A percentile compares a stretch with the other conserved stretches of the same genome.
These are phyloP conservation scores for Xanthoconium purpureum DNA, from an alignment of 768 basidiomycete species.

Conservation along the genomic window DNA sequence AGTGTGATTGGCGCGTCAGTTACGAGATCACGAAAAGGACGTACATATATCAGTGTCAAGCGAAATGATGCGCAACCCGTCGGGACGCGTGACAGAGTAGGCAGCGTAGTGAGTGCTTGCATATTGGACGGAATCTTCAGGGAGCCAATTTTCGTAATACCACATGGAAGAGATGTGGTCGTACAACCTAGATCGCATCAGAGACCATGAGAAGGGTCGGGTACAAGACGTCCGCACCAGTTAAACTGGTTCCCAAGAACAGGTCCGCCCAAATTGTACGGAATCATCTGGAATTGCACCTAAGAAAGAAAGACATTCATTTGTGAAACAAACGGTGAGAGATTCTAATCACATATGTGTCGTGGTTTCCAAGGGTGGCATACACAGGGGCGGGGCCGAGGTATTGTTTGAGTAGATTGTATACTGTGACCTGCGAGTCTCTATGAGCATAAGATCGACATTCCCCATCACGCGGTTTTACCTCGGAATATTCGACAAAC, in stretches of 20 bases:
- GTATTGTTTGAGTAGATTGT: conserved; percentile 56
- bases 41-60: conserved; percentile 51
- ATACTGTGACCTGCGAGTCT: conserved; percentile 47
- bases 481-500: conserved; percentile 61
- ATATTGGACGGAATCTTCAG: conserved; percentile 33
- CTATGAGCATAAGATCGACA: neutral
- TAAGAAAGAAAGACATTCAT: neutral
- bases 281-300: conserved; percentile 35
- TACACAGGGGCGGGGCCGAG: conserved; percentile 66
- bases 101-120: conserved; percentile 48
- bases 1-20: too few relatives aligned
- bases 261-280: conserved; percentile 35
- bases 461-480: conserved; percentile 13
- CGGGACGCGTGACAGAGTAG: conserved; percentile 42
- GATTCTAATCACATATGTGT: conserved; percentile 50
- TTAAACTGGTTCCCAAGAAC: conserved; percentile 38
- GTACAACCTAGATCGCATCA: conserved; percentile 39
- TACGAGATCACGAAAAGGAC: conserved; percentile 1
- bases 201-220: neutral
- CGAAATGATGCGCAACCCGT: conserved; percentile 48
- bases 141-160: conserved; percentile 46
- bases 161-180: conserved; percentile 46
- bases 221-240: conserved; percentile 28
- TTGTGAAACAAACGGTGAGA: neutral
- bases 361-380: conserved; percentile 71